A percentile compares a stretch with the other conserved stretches of the same genome.
phyloP scores from a whole-genome alignment of 768 basidiomycete species.

The Saitozyma podzolica region DNA sequence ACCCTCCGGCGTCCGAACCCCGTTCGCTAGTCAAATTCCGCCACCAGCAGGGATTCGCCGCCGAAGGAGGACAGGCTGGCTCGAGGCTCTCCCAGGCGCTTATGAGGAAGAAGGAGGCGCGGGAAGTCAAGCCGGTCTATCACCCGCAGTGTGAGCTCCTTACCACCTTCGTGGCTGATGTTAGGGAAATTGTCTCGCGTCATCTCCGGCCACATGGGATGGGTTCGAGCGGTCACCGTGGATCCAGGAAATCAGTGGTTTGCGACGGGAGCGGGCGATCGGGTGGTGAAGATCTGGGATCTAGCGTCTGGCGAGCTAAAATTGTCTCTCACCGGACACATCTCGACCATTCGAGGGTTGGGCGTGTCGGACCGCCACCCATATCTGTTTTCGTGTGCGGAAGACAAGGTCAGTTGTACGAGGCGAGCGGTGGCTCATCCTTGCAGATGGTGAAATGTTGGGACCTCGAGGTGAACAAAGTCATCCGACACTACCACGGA shows the following conservation, averaged over 20 bases:
- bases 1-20: conserved; percentile 20
- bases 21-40: conserved; percentile 49
- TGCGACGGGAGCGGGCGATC: conserved; percentile 93
- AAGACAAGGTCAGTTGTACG: conserved; percentile 76
- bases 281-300: conserved; percentile 99
- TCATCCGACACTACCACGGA: conserved; percentile 97
- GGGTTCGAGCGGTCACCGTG: conserved; percentile 94
- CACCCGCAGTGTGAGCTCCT: conserved; percentile 70
- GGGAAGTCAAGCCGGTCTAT: conserved; percentile 91
- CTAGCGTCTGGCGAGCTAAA: conserved; percentile 95
- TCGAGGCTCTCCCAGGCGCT: conserved; percentile 78
- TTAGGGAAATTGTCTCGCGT: conserved; percentile 87
- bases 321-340: conserved; percentile 94
- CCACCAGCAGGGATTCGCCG: conserved; percentile 51
- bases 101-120: conserved; percentile 85
- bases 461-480: conserved; percentile 98
- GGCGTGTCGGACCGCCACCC: conserved; percentile 92
- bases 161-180: conserved; percentile 4
- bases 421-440: background rate
- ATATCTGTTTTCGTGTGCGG: conserved; percentile 94
- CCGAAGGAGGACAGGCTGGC: conserved; percentile 52
- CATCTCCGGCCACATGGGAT: conserved; percentile 95
- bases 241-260: conserved; percentile 99
- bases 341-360: conserved; percentile 90
- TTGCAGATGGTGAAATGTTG: conserved; percentile 98